Base-by-base conservation (phyloP, 306 rosid species). In the Adenanthera pavonina region DNA sequence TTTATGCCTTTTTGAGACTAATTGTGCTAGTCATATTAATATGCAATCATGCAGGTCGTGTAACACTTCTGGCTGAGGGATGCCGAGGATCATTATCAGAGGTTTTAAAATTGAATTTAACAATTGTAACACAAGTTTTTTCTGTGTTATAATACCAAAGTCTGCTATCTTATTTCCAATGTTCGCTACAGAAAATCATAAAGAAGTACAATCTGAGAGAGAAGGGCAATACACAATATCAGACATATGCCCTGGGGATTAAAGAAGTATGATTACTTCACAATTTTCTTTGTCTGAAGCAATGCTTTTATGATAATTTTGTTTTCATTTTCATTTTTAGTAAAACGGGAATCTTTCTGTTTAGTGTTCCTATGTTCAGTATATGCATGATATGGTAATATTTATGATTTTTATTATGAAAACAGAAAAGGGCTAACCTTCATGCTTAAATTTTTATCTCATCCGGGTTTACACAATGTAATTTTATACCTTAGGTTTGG, bases 1-100 rank as follows among this genome's bases (percentile, higher is more conserved):
- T 44, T 76, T 83, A 46, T 17, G 49, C 82, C 71, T 73, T 71
- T 69, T 35, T 62, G 16, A 35, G 75, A 69, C 48, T 73, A 61
- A 54, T 75, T 80, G 17, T 33, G 66, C 60, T 76, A 62, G 56
- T 34, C 81, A 40, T 76, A 35, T 68, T 41, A 67, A 8, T 73
- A 49, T 79, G 78, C 17, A 86, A 76, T 74, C 73, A 43, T 87
- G 80, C 78, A 95, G 99, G 99, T 70, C 87, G 82, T 47, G 44
- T 91, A 48, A 93, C 89, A 41, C 99, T 95, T 86, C 53, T 95
- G 72, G 90, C 97, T 47, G 99, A 95, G 92, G 99, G 99, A 54
- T 95, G 99, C 79, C 92, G 97, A 69, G 99, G 99, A 83, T 95
- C 97, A 35, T 54, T 95, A 81, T 93, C 99, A 66, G 99, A 95